Conservation (phyloP, 768 basidiomycete species). For the Mycena galericulata region DNA sequence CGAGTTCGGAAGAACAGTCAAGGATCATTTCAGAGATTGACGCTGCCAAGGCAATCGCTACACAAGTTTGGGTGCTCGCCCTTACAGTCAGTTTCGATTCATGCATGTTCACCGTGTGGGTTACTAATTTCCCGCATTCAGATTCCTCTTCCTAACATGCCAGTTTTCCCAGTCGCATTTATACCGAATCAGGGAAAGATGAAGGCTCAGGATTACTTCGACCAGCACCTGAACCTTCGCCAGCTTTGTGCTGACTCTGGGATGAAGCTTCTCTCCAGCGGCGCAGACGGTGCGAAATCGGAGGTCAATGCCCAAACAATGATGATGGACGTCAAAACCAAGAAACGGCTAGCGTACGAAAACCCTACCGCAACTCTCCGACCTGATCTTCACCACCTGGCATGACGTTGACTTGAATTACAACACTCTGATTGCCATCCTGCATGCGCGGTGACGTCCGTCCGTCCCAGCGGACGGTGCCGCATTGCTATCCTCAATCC, state of each 20-base stretch:
- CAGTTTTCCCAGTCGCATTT: not conserved
- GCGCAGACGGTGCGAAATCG: not conserved
- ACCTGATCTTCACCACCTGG: too few species aligned
- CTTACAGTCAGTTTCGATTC: not conserved
- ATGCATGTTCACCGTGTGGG: not conserved
- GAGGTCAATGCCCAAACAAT: not conserved
- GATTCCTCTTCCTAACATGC: slow-evolving; percentile 1
- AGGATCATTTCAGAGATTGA: not conserved
- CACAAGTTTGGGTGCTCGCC: slow-evolving; percentile 6
- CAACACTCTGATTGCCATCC: too few species aligned
- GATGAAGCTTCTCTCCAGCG: not conserved
- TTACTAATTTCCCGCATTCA: not conserved
- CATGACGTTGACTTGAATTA: too few species aligned
- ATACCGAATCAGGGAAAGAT: not conserved
- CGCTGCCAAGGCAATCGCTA: not conserved
- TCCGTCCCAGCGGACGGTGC: too few species aligned
- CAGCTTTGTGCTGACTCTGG: not conserved
- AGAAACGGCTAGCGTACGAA: not conserved
- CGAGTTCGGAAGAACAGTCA: slow-evolving; percentile 3
- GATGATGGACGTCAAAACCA: not conserved
- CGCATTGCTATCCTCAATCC: too few species aligned
- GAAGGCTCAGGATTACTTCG: not conserved
- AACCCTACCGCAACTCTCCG: too few species aligned
- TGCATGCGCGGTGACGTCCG: too few species aligned
- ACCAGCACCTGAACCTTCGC: not conserved